Conservation (phyloP, 768 basidiomycete species). For the Pulveroboletus sp. region DNA sequence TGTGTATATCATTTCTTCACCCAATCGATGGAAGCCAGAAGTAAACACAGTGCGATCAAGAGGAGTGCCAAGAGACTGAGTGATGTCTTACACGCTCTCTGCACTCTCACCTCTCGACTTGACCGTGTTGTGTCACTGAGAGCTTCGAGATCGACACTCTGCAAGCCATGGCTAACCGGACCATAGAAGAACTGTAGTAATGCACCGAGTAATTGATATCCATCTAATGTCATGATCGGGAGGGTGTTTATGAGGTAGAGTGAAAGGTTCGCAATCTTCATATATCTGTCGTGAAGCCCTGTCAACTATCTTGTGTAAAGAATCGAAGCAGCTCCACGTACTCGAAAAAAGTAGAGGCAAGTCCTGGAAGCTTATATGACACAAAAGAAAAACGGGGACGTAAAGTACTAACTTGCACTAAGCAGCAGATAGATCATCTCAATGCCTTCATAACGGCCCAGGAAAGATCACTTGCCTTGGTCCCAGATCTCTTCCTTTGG, state of each 20-base stretch:
- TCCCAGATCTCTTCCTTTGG: slow-evolving; percentile 59
- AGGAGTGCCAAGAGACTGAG: slow-evolving; percentile 19
- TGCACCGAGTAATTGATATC: slow-evolving; percentile 49
- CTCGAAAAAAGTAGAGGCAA: slow-evolving; percentile 44
- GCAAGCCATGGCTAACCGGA: background rate
- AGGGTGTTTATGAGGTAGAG: slow-evolving; percentile 80
- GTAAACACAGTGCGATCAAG: slow-evolving; percentile 18
- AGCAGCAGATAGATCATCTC: background rate
- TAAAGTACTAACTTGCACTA: slow-evolving; percentile 52
- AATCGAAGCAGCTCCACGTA: slow-evolving; percentile 33
- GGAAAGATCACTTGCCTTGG: slow-evolving; percentile 44
- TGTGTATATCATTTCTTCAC: slow-evolving; percentile 11
- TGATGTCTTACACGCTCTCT: slow-evolving; percentile 11
- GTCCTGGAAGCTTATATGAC: slow-evolving; percentile 21
- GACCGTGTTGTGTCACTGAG: slow-evolving; percentile 1
- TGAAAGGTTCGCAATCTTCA: slow-evolving; percentile 64
- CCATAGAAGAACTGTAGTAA: slow-evolving; percentile 23
- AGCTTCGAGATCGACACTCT: slow-evolving; percentile 21
- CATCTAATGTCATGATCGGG: slow-evolving; percentile 69
- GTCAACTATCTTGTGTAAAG: background rate
- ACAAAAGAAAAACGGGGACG: slow-evolving; percentile 33
- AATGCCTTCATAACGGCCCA: background rate
- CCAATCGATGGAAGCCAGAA: slow-evolving; percentile 19
- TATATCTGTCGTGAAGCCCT: slow-evolving; percentile 42
- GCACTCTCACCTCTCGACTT: slow-evolving; percentile 9